Evolutionary conservation across 352 stramenopile species (phyloP), one percentile per base, ranked within the genome.

Genomic region (Phytophthora citrophthora): DNA sequence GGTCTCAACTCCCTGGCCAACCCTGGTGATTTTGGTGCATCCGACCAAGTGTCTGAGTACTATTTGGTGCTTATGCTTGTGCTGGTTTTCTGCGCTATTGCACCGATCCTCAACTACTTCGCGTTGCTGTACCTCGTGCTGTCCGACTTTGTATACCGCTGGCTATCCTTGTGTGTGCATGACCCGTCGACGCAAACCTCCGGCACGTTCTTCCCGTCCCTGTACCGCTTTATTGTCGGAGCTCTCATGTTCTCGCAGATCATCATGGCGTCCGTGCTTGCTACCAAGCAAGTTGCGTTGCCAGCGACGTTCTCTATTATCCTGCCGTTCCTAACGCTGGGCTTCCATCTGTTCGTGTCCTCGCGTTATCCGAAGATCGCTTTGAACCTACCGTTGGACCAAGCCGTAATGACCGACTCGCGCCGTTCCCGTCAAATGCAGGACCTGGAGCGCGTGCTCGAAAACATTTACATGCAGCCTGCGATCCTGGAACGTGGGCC

Each of bases 81-180:
- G 27, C 59, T 95, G 29, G 83, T 91, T 11, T 95, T 95, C 65
- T 79, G 76, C 24, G 49, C 81, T 10, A 84, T 95, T 10, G 84
- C 87, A 2, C 87, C 87, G 3, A 92, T 95, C 54, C 60, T 95
- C 55, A 86, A 76, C 68, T 95, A 93, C 72, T 91, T 93, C 56
- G 79, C 85, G 20, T 56, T 86, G 15, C 9, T 72, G 15, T 95
- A 93, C 52, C 68, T 93, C 36, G 67, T 92, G 43, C 54, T 93
- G 11, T 85, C 87, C 15, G 87, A 95, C 47, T 61, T 93, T 6
- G 77, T 95, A 11, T 90, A 87, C 51, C 84, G 87, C 43, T 93
- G 87, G 81, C 61, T 72, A 36, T 82, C 81, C 27, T 50, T 95
- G 36, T 95, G 86, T 39, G 82, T 95, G 8, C 65, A 83, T 24